These are phyloP conservation scores for Phytophthora vignae DNA, from an alignment of 352 stramenopile genomes.

Conservation along the genomic window DNA sequence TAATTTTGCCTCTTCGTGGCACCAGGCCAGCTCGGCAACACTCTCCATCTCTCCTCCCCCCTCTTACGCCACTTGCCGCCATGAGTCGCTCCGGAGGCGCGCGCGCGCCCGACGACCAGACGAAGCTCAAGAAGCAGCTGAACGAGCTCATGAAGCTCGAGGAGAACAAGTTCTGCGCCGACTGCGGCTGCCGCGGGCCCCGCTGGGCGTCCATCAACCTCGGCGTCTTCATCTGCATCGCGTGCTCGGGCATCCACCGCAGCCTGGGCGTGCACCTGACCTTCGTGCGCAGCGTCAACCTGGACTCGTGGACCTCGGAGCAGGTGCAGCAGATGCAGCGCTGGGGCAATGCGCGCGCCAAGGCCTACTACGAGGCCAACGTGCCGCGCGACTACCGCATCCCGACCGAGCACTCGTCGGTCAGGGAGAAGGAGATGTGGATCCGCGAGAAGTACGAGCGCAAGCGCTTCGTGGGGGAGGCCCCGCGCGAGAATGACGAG, in stretches of 20 bases:
- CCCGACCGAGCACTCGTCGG: conserved; percentile 79
- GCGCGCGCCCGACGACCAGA: conserved; percentile 76
- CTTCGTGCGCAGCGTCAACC: conserved; percentile 93
- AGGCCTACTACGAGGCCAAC: conserved; percentile 91
- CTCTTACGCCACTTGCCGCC: neutral
- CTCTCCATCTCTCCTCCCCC: conserved; percentile 16
- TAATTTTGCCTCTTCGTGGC: conserved; percentile 1
- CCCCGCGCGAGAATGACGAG: conserved; percentile 20
- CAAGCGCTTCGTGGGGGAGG: conserved; percentile 76
- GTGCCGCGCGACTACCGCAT: conserved; percentile 80
- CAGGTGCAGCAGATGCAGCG: conserved; percentile 93
- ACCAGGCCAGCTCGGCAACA: conserved; percentile 1
- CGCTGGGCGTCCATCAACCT: conserved; percentile 95
- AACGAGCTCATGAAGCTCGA: conserved; percentile 92
- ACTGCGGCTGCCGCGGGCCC: conserved; percentile 88
- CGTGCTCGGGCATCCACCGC: conserved; percentile 94
- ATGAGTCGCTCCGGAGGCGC: conserved; percentile 61
- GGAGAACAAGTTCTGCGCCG: conserved; percentile 92
- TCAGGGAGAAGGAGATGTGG: conserved; percentile 92
- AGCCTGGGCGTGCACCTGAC: conserved; percentile 94
- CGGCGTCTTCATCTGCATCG: conserved; percentile 95
- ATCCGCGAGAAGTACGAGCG: conserved; percentile 93
- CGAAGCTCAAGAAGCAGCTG: conserved; percentile 90
- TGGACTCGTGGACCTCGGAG: conserved; percentile 94
- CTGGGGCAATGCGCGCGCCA: conserved; percentile 91